Evolutionary conservation across 1,284 basidiomycete species (phyloP).

Genomic region (Thecaphora frezii): DNA sequence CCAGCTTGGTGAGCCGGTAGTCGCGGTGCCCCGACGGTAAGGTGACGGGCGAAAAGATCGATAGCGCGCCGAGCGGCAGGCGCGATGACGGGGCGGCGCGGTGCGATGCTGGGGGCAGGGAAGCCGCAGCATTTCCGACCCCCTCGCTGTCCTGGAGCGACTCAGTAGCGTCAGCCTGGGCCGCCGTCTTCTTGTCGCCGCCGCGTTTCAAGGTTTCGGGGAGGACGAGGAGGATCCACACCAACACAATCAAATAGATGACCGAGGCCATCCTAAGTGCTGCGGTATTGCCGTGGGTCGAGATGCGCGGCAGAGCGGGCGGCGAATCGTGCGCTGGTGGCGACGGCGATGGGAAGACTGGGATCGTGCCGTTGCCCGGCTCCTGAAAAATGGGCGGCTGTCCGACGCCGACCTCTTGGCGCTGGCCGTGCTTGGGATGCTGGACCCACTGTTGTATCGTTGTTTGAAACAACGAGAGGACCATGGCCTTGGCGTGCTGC

Average conservation of each 20-base stretch:
- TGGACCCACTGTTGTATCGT: neutral
- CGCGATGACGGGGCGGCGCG: too few relatives aligned
- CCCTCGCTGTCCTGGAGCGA: too few relatives aligned
- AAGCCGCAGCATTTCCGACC: too few relatives aligned
- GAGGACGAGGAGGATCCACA: constrained; percentile 18
- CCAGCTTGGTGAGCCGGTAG: constrained; percentile 30
- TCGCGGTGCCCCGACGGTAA: constrained; percentile 19
- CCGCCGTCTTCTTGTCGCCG: neutral
- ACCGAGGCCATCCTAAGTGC: constrained; percentile 23
- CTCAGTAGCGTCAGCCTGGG: too few relatives aligned
- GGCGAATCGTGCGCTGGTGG: constrained; percentile 5
- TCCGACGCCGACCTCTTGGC: too few relatives aligned
- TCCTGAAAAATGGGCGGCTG: neutral
- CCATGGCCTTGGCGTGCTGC: neutral
- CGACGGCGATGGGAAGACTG: neutral
- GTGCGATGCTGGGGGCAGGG: too few relatives aligned
- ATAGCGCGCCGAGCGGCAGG: constrained; percentile 18
- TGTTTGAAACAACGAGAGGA: neutral
- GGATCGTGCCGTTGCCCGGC: neutral
- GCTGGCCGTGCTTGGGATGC: neutral
- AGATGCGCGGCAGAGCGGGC: constrained; percentile 17
- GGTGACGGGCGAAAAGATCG: constrained; percentile 25
- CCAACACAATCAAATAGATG: constrained; percentile 23
- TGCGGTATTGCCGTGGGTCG: constrained; percentile 33
- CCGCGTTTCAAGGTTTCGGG: constrained; percentile 14